Evolutionary conservation across 495 filamentous ascomycete genomes (phyloP).

Genomic region (Talaromyces borbonicus): DNA sequence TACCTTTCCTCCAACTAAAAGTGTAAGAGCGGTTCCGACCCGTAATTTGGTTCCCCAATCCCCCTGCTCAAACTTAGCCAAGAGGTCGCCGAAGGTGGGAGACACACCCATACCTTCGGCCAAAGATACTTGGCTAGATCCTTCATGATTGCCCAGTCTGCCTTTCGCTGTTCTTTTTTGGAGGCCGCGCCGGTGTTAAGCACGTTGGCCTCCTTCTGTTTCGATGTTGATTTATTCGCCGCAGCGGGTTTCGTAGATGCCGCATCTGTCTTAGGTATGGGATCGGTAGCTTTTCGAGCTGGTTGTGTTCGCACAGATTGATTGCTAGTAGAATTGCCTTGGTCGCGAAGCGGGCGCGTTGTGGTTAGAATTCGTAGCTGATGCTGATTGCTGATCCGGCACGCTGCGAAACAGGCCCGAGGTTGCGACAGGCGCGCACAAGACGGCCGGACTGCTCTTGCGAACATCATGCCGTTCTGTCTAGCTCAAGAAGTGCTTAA

Average conservation of each 20-base stretch:
- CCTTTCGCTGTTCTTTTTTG: slow-evolving; percentile 83
- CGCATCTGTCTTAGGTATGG: background rate
- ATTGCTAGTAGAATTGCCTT: slow-evolving; percentile 13
- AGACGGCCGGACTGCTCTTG: slow-evolving; percentile 31
- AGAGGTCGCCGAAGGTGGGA: background rate
- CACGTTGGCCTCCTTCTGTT: slow-evolving; percentile 38
- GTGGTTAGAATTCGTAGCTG: slow-evolving; percentile 26
- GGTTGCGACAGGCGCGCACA: slow-evolving; percentile 28
- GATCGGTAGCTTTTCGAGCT: slow-evolving; percentile 8
- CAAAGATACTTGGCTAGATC: slow-evolving; percentile 96
- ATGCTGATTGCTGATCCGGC: slow-evolving; percentile 15
- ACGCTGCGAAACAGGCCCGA: slow-evolving; percentile 21
- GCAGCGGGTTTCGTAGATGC: slow-evolving; percentile 10
- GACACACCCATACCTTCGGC: slow-evolving; percentile 57
- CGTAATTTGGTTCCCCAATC: slow-evolving; percentile 72
- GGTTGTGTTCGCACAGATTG: slow-evolving; percentile 9
- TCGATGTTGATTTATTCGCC: slow-evolving; percentile 12
- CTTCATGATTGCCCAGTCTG: slow-evolving; percentile 97
- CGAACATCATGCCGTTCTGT: slow-evolving; percentile 26
- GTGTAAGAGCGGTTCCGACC: slow-evolving; percentile 66
- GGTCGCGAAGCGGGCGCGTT: slow-evolving; percentile 10
- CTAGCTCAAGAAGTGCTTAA: slow-evolving; percentile 16
- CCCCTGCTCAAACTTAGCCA: slow-evolving; percentile 33
- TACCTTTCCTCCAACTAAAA: slow-evolving; percentile 83
- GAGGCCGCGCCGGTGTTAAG: slow-evolving; percentile 45